phyloP scores from a whole-genome alignment of 2,329 filamentous ascomycete species.

The Cladophialophora yegresii region DNA sequence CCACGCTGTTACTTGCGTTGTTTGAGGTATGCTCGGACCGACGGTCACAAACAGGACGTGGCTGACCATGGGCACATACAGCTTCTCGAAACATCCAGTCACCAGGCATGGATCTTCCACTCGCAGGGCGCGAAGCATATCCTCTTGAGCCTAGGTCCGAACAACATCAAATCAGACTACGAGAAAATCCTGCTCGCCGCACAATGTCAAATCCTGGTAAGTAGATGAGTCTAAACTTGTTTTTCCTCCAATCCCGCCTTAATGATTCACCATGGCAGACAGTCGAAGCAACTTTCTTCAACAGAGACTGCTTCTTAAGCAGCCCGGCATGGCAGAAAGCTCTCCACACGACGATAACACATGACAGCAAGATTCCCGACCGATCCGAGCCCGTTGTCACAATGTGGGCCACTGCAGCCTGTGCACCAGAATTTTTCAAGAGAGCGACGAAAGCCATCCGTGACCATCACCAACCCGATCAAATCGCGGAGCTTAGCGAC shows the following conservation, averaged over 20 bases:
- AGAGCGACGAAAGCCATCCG: conserved; percentile 16
- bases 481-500: background rate
- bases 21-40: conserved; percentile 15
- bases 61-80: conserved; percentile 10
- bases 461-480: background rate
- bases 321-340: conserved; percentile 20
- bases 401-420: conserved; percentile 20
- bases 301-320: conserved; percentile 23
- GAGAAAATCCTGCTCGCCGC: conserved; percentile 21
- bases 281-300: conserved; percentile 20
- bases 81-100: conserved; percentile 20
- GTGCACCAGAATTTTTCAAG: conserved; percentile 17
- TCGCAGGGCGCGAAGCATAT: conserved; percentile 19
- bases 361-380: conserved; percentile 3
- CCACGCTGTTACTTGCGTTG: conserved; percentile 19
- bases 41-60: background rate
- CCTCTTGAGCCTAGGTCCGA: conserved; percentile 16
- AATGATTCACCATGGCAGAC: conserved; percentile 2
- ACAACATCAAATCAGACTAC: conserved; percentile 19
- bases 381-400: conserved; percentile 20
- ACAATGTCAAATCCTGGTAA: conserved; percentile 20
- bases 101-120: conserved; percentile 21
- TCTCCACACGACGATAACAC: conserved; percentile 10
- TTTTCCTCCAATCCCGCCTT: background rate
- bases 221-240: background rate